phyloP scores from a whole-genome alignment of 2,329 filamentous ascomycete species.

The Colletotrichum sp. region DNA sequence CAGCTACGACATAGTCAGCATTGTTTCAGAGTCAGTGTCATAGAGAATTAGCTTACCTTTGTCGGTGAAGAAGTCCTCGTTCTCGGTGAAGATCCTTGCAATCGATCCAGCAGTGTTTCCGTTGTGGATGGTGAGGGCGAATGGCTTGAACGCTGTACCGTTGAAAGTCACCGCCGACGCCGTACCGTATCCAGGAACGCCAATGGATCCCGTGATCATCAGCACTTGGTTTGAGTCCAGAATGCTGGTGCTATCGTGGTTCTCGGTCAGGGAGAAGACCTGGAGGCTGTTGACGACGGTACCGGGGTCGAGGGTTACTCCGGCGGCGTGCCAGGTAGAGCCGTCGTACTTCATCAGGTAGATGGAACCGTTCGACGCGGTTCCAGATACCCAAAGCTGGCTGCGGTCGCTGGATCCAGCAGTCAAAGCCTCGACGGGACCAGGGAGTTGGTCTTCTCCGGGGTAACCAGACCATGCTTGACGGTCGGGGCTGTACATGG shows the following conservation, averaged over 20 bases:
- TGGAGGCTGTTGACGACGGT: slow-evolving; percentile 82
- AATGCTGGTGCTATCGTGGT: slow-evolving; percentile 69
- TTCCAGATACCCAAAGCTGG: slow-evolving; percentile 84
- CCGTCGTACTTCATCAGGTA: slow-evolving; percentile 88
- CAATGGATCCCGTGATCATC: slow-evolving; percentile 83
- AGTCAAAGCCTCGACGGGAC: slow-evolving; percentile 78
- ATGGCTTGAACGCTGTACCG: slow-evolving; percentile 78
- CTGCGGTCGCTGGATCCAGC: slow-evolving; percentile 74
- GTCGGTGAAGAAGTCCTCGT: slow-evolving; percentile 74
- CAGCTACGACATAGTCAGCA: slow-evolving; percentile 38
- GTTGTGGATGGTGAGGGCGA: slow-evolving; percentile 75
- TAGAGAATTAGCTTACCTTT: slow-evolving; percentile 53
- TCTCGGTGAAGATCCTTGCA: slow-evolving; percentile 82
- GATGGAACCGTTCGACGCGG: slow-evolving; percentile 62
- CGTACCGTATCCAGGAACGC: slow-evolving; percentile 76
- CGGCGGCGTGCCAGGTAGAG: slow-evolving; percentile 70
- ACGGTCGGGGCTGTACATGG: slow-evolving; percentile 72
- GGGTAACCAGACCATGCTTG: slow-evolving; percentile 70
- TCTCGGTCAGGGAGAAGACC: slow-evolving; percentile 72
- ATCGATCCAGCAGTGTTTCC: slow-evolving; percentile 75
- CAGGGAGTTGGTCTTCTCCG: slow-evolving; percentile 72
- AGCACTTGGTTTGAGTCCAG: slow-evolving; percentile 73
- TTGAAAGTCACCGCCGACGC: slow-evolving; percentile 90
- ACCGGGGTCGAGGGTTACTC: slow-evolving; percentile 63
- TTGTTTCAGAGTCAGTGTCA: slow-evolving; percentile 12